These are phyloP conservation scores for Suillus fuscotomentosus DNA, from an alignment of 768 basidiomycete species.

Conservation along the genomic window DNA sequence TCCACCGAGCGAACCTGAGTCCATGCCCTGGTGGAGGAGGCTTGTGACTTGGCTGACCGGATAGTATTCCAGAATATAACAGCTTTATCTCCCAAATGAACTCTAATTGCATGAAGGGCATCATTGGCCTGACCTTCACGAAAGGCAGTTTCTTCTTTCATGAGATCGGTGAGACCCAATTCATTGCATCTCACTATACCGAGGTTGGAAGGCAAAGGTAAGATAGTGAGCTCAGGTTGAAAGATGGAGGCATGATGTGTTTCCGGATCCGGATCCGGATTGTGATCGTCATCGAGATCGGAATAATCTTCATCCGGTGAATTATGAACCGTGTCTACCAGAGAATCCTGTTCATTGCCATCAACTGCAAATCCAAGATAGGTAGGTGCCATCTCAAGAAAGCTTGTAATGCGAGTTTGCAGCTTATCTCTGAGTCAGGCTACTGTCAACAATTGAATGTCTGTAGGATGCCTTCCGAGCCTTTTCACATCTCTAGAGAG, in stretches of 20 bases:
- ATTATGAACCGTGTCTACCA: too few relatives aligned
- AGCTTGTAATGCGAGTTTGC: neutral
- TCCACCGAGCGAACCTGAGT: neutral
- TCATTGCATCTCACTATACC: neutral
- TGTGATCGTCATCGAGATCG: neutral
- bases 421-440: too few relatives aligned
- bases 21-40: neutral
- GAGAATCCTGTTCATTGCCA: neutral
- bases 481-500: too few relatives aligned
- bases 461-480: too few relatives aligned
- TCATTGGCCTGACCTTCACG: slow-evolving; percentile 17
- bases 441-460: too few relatives aligned
- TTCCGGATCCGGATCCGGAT: neutral
- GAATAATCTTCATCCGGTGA: neutral
- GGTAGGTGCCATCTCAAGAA: neutral
- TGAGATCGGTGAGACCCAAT: neutral
- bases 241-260: neutral
- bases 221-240: neutral
- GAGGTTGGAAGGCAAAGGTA: slow-evolving; percentile 3
- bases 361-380: neutral
- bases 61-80: slow-evolving; percentile 3
- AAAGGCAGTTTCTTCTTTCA: slow-evolving; percentile 10
- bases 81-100: slow-evolving; percentile 13
- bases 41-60: slow-evolving; percentile 1
- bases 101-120: slow-evolving; percentile 9